These are phyloP conservation scores for Phytopythium sindhum DNA, from an alignment of 352 stramenopile genomes.

Conservation along the genomic window DNA sequence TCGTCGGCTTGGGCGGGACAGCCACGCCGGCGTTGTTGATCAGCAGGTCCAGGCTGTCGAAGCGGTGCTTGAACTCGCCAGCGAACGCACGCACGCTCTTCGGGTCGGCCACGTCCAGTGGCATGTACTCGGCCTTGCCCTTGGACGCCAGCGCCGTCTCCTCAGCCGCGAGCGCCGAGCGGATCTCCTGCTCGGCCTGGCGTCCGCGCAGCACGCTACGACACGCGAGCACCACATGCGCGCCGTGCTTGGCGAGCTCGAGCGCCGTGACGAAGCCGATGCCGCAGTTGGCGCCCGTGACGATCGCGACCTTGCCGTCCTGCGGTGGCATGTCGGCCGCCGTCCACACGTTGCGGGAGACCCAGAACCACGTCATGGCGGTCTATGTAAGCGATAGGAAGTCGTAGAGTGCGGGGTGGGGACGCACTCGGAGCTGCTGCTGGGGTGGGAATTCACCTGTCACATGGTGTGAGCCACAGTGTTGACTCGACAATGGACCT, in stretches of 20 bases:
- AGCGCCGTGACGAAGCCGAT: conserved; percentile 78
- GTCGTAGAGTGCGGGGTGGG: background rate
- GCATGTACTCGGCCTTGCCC: conserved; percentile 39
- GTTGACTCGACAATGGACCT: background rate
- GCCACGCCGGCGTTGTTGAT: conserved; percentile 77
- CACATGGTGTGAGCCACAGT: background rate
- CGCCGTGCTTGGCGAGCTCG: conserved; percentile 48
- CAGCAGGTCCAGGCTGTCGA: conserved; percentile 52
- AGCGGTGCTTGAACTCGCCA: conserved; percentile 24
- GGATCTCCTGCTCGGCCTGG: conserved; percentile 24
- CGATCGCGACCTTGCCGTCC: conserved; percentile 60
- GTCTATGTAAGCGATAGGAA: background rate
- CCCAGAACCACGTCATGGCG: conserved; percentile 1
- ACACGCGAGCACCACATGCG: conserved; percentile 76
- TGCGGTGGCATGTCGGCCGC: conserved; percentile 30
- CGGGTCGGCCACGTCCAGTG: conserved; percentile 32
- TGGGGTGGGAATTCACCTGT: background rate
- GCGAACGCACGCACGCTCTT: conserved; percentile 42
- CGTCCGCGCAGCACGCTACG: conserved; percentile 30
- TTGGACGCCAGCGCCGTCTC: conserved; percentile 6
- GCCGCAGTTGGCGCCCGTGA: conserved; percentile 82
- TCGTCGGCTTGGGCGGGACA: conserved; percentile 28
- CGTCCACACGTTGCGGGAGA: conserved; percentile 12
- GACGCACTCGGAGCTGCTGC: background rate
- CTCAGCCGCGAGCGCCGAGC: conserved; percentile 8